Evolutionary conservation across 176 grass and related monocot genomes (phyloP).

Genomic region (Rhynchospora breviuscula): DNA sequence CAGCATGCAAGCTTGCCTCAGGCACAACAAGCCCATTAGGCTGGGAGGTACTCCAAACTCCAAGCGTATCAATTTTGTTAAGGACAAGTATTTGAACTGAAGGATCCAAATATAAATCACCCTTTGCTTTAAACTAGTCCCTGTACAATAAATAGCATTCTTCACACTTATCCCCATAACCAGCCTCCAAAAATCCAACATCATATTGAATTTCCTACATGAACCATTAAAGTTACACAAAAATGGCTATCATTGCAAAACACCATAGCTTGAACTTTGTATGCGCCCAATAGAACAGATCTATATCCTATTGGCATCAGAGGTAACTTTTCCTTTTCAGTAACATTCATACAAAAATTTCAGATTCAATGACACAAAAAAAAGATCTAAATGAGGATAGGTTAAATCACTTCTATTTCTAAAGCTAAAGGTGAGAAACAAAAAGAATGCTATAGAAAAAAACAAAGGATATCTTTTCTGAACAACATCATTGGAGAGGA

Average conservation of each 20-base stretch:
- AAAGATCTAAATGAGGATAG: not conserved
- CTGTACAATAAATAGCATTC: not conserved
- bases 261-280: not conserved
- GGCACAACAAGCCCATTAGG: slow-evolving; percentile 88
- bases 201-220: not conserved
- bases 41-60: slow-evolving; percentile 87
- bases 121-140: not conserved
- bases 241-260: not conserved
- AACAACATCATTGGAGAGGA: slow-evolving; percentile 70
- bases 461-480: slow-evolving; percentile 98
- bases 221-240: not conserved
- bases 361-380: not conserved
- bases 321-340: not conserved
- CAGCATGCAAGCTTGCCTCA: slow-evolving; percentile 78
- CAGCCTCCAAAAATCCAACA: not conserved
- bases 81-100: not conserved
- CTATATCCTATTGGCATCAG: not conserved
- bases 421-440: not conserved
- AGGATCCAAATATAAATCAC: not conserved
- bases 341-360: not conserved
- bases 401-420: not conserved
- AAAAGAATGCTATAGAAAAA: not conserved
- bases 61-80: slow-evolving; percentile 49
- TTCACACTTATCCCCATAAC: not conserved
- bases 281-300: not conserved